phyloP scores from a whole-genome alignment of 306 rosid species.

The Quercus parvula region DNA sequence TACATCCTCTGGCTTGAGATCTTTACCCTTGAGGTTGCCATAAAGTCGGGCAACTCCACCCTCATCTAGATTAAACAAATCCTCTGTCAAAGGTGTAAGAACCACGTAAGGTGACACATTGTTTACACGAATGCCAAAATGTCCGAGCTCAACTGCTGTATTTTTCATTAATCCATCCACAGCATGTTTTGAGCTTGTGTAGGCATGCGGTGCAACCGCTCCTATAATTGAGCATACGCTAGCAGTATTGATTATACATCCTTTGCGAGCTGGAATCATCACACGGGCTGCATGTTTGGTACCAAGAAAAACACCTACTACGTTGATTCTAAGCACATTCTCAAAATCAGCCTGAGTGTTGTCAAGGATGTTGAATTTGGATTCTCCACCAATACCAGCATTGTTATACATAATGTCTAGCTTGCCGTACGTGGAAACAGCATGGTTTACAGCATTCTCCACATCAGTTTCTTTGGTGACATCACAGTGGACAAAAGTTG shows the following conservation, averaged over 20 bases:
- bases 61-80: constrained; percentile 22
- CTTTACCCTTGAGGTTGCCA: constrained; percentile 23
- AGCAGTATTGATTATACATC: constrained; percentile 39
- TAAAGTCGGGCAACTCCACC: constrained; percentile 9
- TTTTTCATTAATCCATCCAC: constrained; percentile 36
- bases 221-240: constrained; percentile 27
- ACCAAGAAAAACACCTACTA: constrained; percentile 36
- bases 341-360: constrained; percentile 23
- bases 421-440: constrained; percentile 30
- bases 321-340: constrained; percentile 30
- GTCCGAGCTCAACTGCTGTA: constrained; percentile 46
- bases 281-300: constrained; percentile 34
- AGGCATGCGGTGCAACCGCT: constrained; percentile 34
- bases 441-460: constrained; percentile 6
- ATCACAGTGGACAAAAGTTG: constrained; percentile 42
- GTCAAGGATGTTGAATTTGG: no score
- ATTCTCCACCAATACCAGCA: no score
- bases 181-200: constrained; percentile 42
- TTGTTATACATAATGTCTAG: constrained; percentile 46
- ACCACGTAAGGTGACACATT: constrained; percentile 38
- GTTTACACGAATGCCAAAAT: constrained; percentile 44
- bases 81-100: constrained; percentile 28
- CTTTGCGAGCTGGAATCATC: constrained; percentile 2
- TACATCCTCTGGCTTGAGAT: constrained; percentile 27
- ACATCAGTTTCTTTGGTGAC: constrained; percentile 38